These are phyloP conservation scores for Phytophthora hybrid DNA, from an alignment of 352 stramenopile species.

Conservation along the genomic window DNA sequence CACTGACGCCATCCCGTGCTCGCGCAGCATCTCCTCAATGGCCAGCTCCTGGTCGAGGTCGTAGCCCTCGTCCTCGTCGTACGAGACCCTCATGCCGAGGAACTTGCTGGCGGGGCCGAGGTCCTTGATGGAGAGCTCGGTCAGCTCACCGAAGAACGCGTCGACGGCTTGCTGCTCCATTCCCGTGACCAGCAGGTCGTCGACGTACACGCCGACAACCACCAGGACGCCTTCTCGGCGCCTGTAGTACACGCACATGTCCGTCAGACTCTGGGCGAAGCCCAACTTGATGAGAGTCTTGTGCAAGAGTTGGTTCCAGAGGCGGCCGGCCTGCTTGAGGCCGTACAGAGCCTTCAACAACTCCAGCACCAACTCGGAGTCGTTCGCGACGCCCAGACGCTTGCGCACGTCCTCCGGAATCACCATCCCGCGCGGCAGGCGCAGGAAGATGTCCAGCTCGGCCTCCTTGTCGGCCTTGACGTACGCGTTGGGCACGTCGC, in stretches of 20 bases:
- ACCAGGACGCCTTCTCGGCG: too few relatives aligned
- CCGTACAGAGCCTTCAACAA: too few relatives aligned
- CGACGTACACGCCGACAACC: too few relatives aligned
- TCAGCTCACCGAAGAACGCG: slow-evolving; percentile 26
- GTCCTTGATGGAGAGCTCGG: slow-evolving; percentile 35
- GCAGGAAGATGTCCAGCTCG: background rate
- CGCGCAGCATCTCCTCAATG: slow-evolving; percentile 38
- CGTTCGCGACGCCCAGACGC: too few relatives aligned
- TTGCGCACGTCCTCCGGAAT: too few relatives aligned
- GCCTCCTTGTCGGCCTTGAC: slow-evolving; percentile 36
- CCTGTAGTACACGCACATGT: background rate
- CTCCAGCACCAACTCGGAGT: too few relatives aligned
- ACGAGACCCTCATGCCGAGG: slow-evolving; percentile 36
- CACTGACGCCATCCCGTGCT: slow-evolving; percentile 22
- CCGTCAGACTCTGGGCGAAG: slow-evolving; percentile 3
- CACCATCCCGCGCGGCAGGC: too few relatives aligned
- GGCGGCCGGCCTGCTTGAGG: too few relatives aligned
- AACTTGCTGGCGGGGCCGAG: slow-evolving; percentile 33
- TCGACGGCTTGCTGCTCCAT: background rate
- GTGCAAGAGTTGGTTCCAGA: too few relatives aligned
- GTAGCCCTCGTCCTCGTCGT: slow-evolving; percentile 17
- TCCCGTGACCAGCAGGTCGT: too few relatives aligned
- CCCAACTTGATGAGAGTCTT: too few relatives aligned
- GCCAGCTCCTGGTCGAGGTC: slow-evolving; percentile 29
- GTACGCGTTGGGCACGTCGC: slow-evolving; percentile 45